These are phyloP conservation scores for Calonectria naviculata DNA, from an alignment of 2,329 filamentous ascomycete species.

Conservation along the genomic window DNA sequence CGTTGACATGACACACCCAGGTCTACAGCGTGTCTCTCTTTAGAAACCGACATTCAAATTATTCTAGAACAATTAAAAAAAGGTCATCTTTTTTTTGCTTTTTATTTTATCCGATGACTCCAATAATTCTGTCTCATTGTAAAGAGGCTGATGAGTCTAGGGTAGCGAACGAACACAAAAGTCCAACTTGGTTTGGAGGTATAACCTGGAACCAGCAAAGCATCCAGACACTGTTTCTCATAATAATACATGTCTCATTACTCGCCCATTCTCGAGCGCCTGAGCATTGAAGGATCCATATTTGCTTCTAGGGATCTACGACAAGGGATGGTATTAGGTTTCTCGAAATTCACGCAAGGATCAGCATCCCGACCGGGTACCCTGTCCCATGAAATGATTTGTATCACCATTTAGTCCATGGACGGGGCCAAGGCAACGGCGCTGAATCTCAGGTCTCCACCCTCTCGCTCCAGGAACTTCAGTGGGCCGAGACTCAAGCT, in stretches of 20 bases:
- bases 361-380: neutral
- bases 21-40: no score
- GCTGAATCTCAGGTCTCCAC: constrained; percentile 68
- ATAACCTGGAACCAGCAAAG: neutral
- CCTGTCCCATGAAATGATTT: neutral
- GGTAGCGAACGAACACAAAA: neutral
- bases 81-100: no score
- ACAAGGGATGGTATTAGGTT: neutral
- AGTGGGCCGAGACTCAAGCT: constrained; percentile 77
- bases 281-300: neutral
- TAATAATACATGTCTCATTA: neutral
- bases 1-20: no score
- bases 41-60: no score
- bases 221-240: neutral
- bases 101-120: no score
- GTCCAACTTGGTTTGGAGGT: neutral
- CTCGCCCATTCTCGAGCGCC: neutral
- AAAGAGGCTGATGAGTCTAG: neutral
- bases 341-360: neutral
- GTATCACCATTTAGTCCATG: constrained; percentile 52
- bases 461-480: constrained; percentile 67
- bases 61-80: no score
- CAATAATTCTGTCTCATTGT: neutral
- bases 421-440: constrained; percentile 66
- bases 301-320: neutral